Percentiles rank a stretch among this genome's conserved stretches.
phyloP scores from a whole-genome alignment of 2,329 filamentous ascomycete genomes.

The Colletotrichum sp. region DNA sequence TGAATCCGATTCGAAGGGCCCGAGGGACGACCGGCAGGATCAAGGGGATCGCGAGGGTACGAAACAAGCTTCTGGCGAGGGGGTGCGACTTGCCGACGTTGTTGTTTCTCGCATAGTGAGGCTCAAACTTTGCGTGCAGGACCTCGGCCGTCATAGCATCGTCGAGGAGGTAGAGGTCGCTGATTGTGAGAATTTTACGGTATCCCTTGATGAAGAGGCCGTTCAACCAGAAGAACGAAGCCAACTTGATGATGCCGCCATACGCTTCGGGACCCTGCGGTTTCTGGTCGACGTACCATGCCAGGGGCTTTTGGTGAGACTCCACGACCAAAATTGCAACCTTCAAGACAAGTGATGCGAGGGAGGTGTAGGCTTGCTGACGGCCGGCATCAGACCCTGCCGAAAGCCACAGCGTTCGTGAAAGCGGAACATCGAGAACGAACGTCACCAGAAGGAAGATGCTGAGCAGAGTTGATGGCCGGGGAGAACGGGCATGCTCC shows the following conservation, averaged over 20 bases:
- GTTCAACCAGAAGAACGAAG: constrained; percentile 38
- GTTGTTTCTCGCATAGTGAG: constrained; percentile 1
- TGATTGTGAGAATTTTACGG: constrained; percentile 29
- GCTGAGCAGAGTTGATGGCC: constrained; percentile 16
- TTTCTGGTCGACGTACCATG: constrained; percentile 1
- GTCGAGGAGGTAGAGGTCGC: constrained; percentile 31
- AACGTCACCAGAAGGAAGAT: not conserved
- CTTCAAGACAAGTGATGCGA: constrained; percentile 23
- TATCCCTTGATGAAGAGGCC: constrained; percentile 37
- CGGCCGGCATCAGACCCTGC: not conserved
- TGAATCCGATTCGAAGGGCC: constrained; percentile 33
- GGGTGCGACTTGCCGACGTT: constrained; percentile 24
- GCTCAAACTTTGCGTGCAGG: not conserved
- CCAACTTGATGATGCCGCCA: constrained; percentile 33
- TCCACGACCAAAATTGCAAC: constrained; percentile 24
- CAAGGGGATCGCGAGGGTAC: constrained; percentile 34
- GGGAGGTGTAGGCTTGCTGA: constrained; percentile 14
- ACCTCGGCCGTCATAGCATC: not conserved
- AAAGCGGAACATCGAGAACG: not conserved
- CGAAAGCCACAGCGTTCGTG: constrained; percentile 2
- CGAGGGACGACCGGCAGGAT: constrained; percentile 39
- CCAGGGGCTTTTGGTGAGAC: constrained; percentile 22
- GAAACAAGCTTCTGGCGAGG: constrained; percentile 29
- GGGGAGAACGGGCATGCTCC: constrained; percentile 34
- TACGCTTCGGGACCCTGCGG: constrained; percentile 43